Evolutionary conservation across 2,329 filamentous ascomycete genomes (phyloP).

Genomic region (Sordariomycetes sp.): DNA sequence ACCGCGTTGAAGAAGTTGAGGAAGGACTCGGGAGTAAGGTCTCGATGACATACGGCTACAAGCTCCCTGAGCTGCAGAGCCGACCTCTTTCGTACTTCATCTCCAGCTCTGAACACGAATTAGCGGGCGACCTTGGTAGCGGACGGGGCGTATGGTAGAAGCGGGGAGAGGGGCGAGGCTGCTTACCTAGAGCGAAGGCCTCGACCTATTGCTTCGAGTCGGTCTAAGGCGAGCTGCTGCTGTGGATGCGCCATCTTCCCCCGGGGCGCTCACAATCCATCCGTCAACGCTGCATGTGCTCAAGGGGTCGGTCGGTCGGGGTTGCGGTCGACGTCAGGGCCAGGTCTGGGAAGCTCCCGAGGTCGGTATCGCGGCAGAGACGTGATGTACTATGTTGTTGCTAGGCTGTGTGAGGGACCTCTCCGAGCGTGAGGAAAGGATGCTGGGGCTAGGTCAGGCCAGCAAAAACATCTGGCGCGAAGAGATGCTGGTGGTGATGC

Average conservation of each 20-base stretch:
- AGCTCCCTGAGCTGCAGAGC: constrained; percentile 46
- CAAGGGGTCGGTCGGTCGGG: background rate
- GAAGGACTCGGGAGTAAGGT: constrained; percentile 76
- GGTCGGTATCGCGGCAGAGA: too few relatives aligned
- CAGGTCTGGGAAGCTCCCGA: too few relatives aligned
- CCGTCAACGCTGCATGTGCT: constrained; percentile 3
- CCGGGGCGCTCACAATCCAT: constrained; percentile 8
- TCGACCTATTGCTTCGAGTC: constrained; percentile 43
- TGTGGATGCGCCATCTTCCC: constrained; percentile 27
- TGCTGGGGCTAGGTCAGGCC: too few relatives aligned
- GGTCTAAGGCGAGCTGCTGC: constrained; percentile 44
- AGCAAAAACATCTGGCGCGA: too few relatives aligned
- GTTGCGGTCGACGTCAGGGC: background rate
- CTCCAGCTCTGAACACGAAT: constrained; percentile 21
- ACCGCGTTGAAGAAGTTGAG: constrained; percentile 45
- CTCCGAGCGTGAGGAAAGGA: too few relatives aligned
- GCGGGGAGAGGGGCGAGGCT: constrained; percentile 1
- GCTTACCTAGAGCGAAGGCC: constrained; percentile 47
- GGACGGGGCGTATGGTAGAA: background rate
- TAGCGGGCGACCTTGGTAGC: constrained; percentile 5
- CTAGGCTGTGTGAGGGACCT: too few relatives aligned
- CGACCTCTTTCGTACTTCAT: constrained; percentile 43
- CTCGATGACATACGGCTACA: constrained; percentile 49
- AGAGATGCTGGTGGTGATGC: too few relatives aligned
- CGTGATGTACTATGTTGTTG: too few relatives aligned